Evolutionary conservation across 2,329 filamentous ascomycete species (phyloP).

Genomic region (Venturia oleaginea): DNA sequence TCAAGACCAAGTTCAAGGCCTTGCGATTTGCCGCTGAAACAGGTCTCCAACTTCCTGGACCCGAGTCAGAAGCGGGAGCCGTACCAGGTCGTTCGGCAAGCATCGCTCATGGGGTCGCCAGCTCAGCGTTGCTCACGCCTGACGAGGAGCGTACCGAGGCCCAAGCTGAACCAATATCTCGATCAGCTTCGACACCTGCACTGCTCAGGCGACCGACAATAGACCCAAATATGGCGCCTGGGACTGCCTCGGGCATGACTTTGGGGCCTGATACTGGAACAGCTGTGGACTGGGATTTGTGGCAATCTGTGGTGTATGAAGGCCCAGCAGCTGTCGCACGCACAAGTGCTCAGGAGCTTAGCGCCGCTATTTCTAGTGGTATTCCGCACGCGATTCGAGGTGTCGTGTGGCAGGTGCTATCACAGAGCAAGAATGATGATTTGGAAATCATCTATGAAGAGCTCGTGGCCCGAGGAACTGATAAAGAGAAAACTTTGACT

Average conservation of each 20-base stretch:
- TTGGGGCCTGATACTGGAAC: slow-evolving; percentile 59
- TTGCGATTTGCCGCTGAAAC: slow-evolving; percentile 38
- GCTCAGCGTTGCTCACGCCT: slow-evolving; percentile 38
- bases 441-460: slow-evolving; percentile 81
- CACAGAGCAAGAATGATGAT: slow-evolving; percentile 88
- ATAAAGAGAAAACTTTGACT: slow-evolving; percentile 55
- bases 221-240: slow-evolving; percentile 66
- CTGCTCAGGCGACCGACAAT: slow-evolving; percentile 45
- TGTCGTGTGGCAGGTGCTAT: slow-evolving; percentile 97
- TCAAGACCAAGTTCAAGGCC: slow-evolving; percentile 39
- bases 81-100: slow-evolving; percentile 34
- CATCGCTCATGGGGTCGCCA: slow-evolving; percentile 26
- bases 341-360: slow-evolving; percentile 82
- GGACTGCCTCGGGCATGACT: slow-evolving; percentile 74
- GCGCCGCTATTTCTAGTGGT: slow-evolving; percentile 80
- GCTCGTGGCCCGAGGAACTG: slow-evolving; percentile 68
- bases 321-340: slow-evolving; percentile 80
- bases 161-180: not conserved
- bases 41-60: slow-evolving; percentile 25
- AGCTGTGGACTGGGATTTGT: slow-evolving; percentile 96
- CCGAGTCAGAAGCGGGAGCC: slow-evolving; percentile 34
- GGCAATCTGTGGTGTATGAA: slow-evolving; percentile 93
- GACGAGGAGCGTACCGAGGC: slow-evolving; percentile 34
- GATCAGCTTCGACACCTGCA: slow-evolving; percentile 21
- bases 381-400: slow-evolving; percentile 92